phyloP scores from a whole-genome alignment of 441 rosid species.

The Pelargonium myrrhifolium region DNA sequence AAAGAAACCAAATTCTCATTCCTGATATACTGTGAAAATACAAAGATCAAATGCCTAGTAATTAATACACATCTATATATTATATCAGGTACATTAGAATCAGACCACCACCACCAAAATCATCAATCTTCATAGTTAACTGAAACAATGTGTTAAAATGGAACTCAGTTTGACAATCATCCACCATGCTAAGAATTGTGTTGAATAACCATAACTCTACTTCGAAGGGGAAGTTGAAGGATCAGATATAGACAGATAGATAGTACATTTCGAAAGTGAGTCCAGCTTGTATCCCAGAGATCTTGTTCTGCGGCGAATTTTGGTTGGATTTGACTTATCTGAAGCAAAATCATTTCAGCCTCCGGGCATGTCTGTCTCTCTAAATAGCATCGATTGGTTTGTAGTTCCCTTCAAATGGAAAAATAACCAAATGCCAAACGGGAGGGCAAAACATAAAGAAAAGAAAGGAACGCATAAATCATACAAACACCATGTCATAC shows the following conservation, averaged over 20 bases:
- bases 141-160: constrained; percentile 3
- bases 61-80: constrained; percentile 19
- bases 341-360: background rate
- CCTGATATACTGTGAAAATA: constrained; percentile 4
- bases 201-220: constrained; percentile 4
- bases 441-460: constrained; percentile 9
- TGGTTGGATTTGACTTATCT: background rate
- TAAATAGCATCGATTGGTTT: constrained; percentile 4
- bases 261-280: no score
- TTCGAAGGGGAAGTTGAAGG: no score
- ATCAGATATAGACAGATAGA: background rate
- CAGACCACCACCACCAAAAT: constrained; percentile 20
- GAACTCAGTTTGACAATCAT: constrained; percentile 4
- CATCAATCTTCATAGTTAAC: constrained; percentile 14
- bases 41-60: background rate
- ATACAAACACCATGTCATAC: constrained; percentile 22
- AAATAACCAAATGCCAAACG: constrained; percentile 13
- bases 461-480: constrained; percentile 13
- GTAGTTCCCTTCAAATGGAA: constrained; percentile 13
- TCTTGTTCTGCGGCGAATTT: background rate
- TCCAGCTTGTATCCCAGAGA: background rate
- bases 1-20: background rate
- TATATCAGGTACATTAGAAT: constrained; percentile 19
- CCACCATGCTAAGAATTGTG: constrained; percentile 9
- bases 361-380: constrained; percentile 5